These are phyloP conservation scores for Eragrostis curvula DNA, from an alignment of 176 grass and related monocot genomes.

Conservation along the genomic window DNA sequence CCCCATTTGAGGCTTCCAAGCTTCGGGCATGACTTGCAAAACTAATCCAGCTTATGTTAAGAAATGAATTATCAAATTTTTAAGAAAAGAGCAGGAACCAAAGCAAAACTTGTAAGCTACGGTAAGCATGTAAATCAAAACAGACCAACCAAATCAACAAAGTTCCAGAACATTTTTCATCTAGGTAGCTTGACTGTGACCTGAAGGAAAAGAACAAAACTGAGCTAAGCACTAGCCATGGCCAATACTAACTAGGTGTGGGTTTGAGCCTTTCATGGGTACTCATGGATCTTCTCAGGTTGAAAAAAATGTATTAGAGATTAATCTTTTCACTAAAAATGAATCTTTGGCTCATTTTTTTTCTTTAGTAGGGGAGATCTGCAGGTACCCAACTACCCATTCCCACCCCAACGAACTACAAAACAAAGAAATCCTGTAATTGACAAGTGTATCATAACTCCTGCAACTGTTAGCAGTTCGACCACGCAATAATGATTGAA, in stretches of 20 bases:
- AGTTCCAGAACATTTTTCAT: background rate
- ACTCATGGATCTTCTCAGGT: too few relatives aligned
- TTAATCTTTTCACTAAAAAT: background rate
- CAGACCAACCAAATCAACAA: background rate
- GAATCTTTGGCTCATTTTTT: background rate
- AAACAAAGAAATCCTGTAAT: background rate
- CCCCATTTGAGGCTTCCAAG: background rate
- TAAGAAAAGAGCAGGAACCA: background rate
- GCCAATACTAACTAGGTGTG: background rate
- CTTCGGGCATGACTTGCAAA: conserved; percentile 17
- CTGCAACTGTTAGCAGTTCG: background rate
- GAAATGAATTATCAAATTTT: conserved; percentile 1
- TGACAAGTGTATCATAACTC: background rate
- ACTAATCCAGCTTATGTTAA: background rate
- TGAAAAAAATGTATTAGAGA: background rate
- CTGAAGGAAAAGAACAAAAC: background rate
- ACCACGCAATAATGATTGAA: background rate
- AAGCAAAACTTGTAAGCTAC: background rate
- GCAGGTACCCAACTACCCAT: background rate
- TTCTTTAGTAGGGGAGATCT: background rate
- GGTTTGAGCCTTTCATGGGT: too few relatives aligned
- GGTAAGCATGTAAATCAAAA: conserved; percentile 9
- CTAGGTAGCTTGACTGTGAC: background rate
- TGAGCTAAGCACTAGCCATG: background rate
- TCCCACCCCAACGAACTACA: background rate